phyloP scores from a whole-genome alignment of 257 asterid species.

The Solanum okadae region DNA sequence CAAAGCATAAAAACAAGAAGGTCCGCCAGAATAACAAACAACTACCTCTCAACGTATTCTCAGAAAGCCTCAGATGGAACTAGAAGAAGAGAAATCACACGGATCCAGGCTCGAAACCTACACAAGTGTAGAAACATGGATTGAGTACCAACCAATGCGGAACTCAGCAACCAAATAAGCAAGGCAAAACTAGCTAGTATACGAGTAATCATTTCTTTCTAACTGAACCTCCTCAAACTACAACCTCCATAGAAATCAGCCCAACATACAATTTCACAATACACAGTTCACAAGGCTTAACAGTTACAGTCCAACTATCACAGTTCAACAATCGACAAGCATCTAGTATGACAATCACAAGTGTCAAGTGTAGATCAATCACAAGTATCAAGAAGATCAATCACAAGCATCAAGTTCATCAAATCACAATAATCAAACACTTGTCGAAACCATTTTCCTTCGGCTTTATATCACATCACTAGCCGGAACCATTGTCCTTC shows the following conservation, averaged over 20 bases:
- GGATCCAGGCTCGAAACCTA: background rate
- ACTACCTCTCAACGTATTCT: too few relatives aligned
- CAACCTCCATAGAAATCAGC: background rate
- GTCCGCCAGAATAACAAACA: fast-evolving
- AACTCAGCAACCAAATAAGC: too few relatives aligned
- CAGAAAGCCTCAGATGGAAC: background rate
- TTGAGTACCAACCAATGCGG: background rate
- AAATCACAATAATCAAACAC: background rate
- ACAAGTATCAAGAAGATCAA: too few relatives aligned
- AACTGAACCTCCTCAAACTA: too few relatives aligned
- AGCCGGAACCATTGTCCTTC: too few relatives aligned
- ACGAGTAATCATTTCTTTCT: too few relatives aligned
- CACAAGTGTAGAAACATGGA: too few relatives aligned
- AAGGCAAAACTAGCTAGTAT: too few relatives aligned
- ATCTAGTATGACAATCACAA: background rate
- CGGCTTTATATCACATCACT: too few relatives aligned
- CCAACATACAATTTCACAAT: background rate
- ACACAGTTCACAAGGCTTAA: background rate
- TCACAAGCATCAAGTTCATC: background rate
- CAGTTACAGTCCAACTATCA: background rate
- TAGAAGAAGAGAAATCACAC: background rate
- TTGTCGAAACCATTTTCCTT: background rate
- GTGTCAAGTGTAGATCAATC: background rate
- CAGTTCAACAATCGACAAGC: too few relatives aligned
- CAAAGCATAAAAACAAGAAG: background rate